Conservation (phyloP, 768 basidiomycete genomes). For the Flagelloscypha sp. region DNA sequence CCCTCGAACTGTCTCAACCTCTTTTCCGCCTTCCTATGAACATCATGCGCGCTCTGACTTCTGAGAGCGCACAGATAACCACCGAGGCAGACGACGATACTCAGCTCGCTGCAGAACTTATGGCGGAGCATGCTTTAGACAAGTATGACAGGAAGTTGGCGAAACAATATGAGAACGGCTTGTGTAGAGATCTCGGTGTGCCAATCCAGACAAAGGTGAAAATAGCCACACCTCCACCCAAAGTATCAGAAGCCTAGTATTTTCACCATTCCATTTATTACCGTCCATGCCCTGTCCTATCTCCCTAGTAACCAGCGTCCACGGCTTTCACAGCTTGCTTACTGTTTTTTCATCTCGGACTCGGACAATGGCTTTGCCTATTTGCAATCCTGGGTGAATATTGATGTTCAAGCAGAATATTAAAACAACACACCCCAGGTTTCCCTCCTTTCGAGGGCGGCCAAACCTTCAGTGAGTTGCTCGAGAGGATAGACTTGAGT, state of each 20-base stretch:
- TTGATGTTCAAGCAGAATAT: no score
- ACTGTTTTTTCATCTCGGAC: conserved; percentile 44
- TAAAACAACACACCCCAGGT: no score
- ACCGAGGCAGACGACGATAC: conserved; percentile 26
- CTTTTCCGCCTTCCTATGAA: conserved; percentile 12
- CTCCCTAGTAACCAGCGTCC: no score
- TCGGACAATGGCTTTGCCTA: conserved; percentile 72
- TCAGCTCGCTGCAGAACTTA: conserved; percentile 29
- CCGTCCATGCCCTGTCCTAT: conserved; percentile 36
- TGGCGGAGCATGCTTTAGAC: conserved; percentile 36
- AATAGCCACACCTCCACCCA: conserved; percentile 4
- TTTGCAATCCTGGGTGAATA: no score
- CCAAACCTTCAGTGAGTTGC: conserved; percentile 54
- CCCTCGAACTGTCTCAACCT: conserved; percentile 18
- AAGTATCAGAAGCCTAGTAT: conserved; percentile 3
- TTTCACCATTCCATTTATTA: conserved; percentile 4
- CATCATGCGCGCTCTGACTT: conserved; percentile 12
- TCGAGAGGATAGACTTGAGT: conserved; percentile 63
- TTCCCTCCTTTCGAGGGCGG: conserved; percentile 69
- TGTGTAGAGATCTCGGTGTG: conserved; percentile 26
- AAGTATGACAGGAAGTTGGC: conserved; percentile 23
- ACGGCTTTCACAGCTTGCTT: no score
- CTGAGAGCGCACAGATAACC: conserved; percentile 17
- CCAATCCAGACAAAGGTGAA: neutral
- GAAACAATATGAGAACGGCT: conserved; percentile 26